Evolutionary conservation across 164 flowering plant genomes (phyloP), one percentile per base, ranked within the genome.

Genomic region (Platanus orientalis): DNA sequence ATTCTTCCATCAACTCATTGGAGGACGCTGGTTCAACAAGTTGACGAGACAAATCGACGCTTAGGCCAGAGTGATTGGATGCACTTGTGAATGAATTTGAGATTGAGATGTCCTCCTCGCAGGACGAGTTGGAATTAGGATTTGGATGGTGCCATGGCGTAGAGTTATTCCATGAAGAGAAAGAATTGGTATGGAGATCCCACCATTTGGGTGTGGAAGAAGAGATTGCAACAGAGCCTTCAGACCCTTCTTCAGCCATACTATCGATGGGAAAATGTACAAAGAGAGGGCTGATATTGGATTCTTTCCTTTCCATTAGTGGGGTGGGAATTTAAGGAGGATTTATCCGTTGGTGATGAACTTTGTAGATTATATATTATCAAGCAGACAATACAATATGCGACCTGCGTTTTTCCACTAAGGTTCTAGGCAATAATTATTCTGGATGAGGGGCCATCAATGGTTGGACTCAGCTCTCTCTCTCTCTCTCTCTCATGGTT

Each of bases 101-200:
- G 66, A 78, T 80, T 17, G 86, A 84, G 66, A 82, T 78, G 20
- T 80, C 89, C 30, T 82, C 86, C 7, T 80, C 83, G 55, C 79
- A 70, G 24, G 84, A 80, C 48, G 81, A 79, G 63, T 73, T 75
- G 34, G 83, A 77, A 23, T 69, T 76, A 61, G 72, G 81, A 67
- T 80, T 76, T 64, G 63, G 69, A 10, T 70, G 74, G 64, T 63
- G 68, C 78, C 81, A 78, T 25, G 75, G 66, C 10, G 60, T 52
- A 19, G 60, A 63, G 36, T 24, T 64, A 21, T 26, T 57, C 79
- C 81, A 78, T 20, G 83, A 71, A 71, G 82, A 58, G 12, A 70
- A 68, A 62, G 79, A 70, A 52, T 71, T 61, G 65, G n/a, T n/a
- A n/a, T 75, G 80, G 53, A 77, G 70, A 28, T 80, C 82, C 83